phyloP scores from a whole-genome alignment of 768 basidiomycete genomes.

The Goffeauzyma gilvescens region DNA sequence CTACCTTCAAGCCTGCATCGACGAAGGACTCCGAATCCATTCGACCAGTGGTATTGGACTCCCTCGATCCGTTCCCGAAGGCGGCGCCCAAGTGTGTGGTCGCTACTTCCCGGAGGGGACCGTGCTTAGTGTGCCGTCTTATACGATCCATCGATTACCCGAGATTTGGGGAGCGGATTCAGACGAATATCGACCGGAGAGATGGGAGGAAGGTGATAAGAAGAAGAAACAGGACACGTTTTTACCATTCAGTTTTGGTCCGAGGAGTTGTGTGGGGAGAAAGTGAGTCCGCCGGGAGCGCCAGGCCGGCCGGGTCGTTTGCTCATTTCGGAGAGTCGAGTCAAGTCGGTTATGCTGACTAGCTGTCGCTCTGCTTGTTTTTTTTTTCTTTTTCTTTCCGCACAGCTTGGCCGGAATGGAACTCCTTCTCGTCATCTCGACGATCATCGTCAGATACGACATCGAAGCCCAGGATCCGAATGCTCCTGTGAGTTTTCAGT shows the following conservation, averaged over 20 bases:
- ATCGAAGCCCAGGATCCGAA: constrained; percentile 2
- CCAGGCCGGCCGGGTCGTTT: not conserved
- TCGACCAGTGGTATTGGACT: constrained; percentile 69
- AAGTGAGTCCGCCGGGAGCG: constrained; percentile 3
- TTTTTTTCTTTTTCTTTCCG: not conserved
- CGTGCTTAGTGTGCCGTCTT: constrained; percentile 41
- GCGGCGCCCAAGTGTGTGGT: constrained; percentile 15
- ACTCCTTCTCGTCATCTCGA: constrained; percentile 12
- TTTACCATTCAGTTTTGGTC: constrained; percentile 71
- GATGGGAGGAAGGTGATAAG: constrained; percentile 55
- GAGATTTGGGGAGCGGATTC: constrained; percentile 60
- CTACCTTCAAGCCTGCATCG: constrained; percentile 71
- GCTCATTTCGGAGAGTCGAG: too few species aligned
- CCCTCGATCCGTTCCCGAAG: constrained; percentile 55
- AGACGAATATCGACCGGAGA: constrained; percentile 55
- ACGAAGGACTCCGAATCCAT: constrained; percentile 67
- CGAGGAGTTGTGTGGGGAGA: constrained; percentile 38
- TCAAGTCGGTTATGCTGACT: not conserved
- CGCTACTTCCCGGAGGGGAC: constrained; percentile 41
- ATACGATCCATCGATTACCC: constrained; percentile 58
- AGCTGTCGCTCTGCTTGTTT: not conserved
- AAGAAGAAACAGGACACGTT: constrained; percentile 50
- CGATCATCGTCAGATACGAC: constrained; percentile 10
- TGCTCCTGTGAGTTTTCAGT: constrained; percentile 3
- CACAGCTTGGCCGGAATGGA: constrained; percentile 14